These are phyloP conservation scores for Boeremia exigua DNA, from an alignment of 2,329 filamentous ascomycete species.

Conservation along the genomic window DNA sequence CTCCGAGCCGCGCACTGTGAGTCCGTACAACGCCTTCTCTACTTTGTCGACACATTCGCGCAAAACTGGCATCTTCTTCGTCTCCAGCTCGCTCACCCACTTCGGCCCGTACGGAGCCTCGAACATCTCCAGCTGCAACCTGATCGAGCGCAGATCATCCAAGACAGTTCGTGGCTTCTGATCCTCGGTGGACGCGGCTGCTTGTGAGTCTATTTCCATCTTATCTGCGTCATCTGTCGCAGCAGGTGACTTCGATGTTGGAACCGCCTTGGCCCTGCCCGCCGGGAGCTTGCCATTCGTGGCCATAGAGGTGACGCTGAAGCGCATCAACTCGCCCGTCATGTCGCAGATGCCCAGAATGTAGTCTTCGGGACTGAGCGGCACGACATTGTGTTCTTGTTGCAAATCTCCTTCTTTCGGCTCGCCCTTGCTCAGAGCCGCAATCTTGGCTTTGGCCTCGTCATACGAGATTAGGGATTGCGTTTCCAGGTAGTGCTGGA, in stretches of 20 bases:
- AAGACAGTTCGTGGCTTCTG: constrained; percentile 68
- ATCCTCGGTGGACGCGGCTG: constrained; percentile 24
- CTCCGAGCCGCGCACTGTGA: constrained; percentile 86
- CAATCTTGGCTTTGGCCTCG: constrained; percentile 57
- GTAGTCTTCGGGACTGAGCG: constrained; percentile 82
- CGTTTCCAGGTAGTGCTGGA: constrained; percentile 82
- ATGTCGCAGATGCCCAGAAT: constrained; percentile 91
- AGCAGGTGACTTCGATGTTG: constrained; percentile 9
- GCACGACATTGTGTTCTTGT: constrained; percentile 50
- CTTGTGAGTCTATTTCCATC: constrained; percentile 46
- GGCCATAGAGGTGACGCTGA: constrained; percentile 87
- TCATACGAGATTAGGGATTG: constrained; percentile 75
- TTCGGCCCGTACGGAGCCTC: constrained; percentile 61
- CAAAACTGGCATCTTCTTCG: constrained; percentile 85
- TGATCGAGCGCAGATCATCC: constrained; percentile 78
- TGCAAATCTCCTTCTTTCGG: neutral
- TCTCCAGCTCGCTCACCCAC: constrained; percentile 66
- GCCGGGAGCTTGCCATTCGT: constrained; percentile 66
- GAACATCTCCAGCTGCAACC: constrained; percentile 77
- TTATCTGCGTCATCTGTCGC: constrained; percentile 32
- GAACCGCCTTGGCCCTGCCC: constrained; percentile 30
- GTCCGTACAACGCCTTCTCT: constrained; percentile 85
- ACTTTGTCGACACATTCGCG: constrained; percentile 90
- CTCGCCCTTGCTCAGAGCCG: constrained; percentile 37
- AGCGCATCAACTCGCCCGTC: constrained; percentile 95